Conservation (phyloP, 352 stramenopile genomes). For the Pythium rhizo-oryzae region DNA sequence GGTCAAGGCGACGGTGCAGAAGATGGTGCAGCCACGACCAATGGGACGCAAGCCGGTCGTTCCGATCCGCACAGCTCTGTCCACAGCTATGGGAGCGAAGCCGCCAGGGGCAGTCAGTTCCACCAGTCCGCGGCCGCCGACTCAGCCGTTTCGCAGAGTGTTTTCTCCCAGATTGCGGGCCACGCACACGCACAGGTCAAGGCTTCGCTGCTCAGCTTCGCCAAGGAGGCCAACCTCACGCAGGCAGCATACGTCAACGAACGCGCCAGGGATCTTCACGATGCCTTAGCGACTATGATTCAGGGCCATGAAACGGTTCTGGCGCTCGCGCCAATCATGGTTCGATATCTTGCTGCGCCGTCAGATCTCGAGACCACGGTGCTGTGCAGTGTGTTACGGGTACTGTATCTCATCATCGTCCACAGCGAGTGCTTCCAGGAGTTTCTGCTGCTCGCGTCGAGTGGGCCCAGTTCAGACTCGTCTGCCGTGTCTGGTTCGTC, state of each 20-base stretch:
- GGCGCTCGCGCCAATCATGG: constrained; percentile 29
- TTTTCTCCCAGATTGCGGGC: constrained; percentile 38
- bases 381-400: constrained; percentile 30
- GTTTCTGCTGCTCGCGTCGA: constrained; percentile 29
- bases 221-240: constrained; percentile 31
- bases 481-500: background rate
- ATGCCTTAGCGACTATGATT: constrained; percentile 32
- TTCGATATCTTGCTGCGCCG: constrained; percentile 28
- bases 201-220: constrained; percentile 29
- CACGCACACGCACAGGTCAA: constrained; percentile 31
- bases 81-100: constrained; percentile 13
- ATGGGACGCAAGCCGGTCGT: background rate
- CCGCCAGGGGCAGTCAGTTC: constrained; percentile 10
- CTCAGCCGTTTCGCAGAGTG: constrained; percentile 31
- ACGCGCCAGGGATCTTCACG: constrained; percentile 35
- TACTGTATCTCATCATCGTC: constrained; percentile 31
- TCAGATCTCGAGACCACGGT: constrained; percentile 30
- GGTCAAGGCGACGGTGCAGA: background rate
- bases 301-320: constrained; percentile 21
- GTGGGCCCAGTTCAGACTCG: background rate
- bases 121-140: background rate
- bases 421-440: constrained; percentile 36
- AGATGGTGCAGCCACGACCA: background rate
- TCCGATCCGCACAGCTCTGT: background rate
- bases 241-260: constrained; percentile 34